Evolutionary conservation across 306 rosid species (phyloP), one percentile per base, ranked within the genome.

Genomic region (Arachis stenosperma): DNA sequence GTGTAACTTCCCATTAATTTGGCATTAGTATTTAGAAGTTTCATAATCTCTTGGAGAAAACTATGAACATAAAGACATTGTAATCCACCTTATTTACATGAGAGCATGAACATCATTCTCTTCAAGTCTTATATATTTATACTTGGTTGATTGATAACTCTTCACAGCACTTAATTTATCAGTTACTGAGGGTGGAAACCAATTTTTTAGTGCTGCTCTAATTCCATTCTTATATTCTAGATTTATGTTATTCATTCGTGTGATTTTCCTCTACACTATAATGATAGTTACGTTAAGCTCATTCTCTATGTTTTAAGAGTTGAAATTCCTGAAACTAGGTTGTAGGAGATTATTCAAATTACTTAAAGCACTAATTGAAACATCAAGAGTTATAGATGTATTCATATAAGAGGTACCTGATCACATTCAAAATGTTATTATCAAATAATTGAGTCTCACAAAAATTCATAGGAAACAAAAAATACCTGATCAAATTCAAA

Each of bases 1-100:
- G 27, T 93, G 86, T 85, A 67, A 62, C 64, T 93, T 91, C 57
- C 98, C 92, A 0, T 47, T 58, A 15, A 14, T 48, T 37, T 71
- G 10, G 6, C 12, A 42, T 59, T 60, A 55, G 42, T 29, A 60
- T 12, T 53, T 70, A 52, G 42, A 40, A 60, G 13, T 46, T 70
- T 46, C 41, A 6, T 75, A 73, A 63, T 56, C 43, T 12, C 44
- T 12, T 58, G 75, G 13, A 52, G 27, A 44, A 76, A 62, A 44
- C 60, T 59, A n/a, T 71, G 29, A 33, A 37, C 33, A 17, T 56
- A 47, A 29, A 9, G 52, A 39, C 64, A 55, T 75, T n/a, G 40
- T 11, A 42, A 27, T 64, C 46, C 27, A 22, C 47, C 68, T 43
- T 51, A 61, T 8, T 46, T 36, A 1, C 42, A 9, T 48, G 56